Evolutionary conservation across 306 rosid species (phyloP).

Genomic region (Fagus sylvatica): DNA sequence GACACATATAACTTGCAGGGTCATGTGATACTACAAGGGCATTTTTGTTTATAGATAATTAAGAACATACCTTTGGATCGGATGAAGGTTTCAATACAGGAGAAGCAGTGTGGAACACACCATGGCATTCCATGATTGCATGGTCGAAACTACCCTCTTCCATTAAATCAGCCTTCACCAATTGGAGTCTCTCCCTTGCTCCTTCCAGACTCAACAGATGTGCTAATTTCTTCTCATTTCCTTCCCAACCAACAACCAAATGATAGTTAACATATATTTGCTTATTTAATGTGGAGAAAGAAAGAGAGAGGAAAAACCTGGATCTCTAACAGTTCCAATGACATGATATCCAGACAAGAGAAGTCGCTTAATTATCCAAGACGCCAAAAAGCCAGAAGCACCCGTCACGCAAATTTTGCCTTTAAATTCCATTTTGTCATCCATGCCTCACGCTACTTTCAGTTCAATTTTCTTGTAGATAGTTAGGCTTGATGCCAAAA

Average conservation of each 20-base stretch:
- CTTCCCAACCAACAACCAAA: constrained; percentile 23
- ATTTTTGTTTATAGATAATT: too few species aligned
- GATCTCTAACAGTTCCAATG: constrained; percentile 73
- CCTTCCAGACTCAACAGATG: constrained; percentile 85
- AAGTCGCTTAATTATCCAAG: constrained; percentile 77
- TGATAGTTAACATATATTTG: not conserved
- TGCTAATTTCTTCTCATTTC: constrained; percentile 58
- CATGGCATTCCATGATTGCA: constrained; percentile 75
- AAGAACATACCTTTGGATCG: constrained; percentile 63
- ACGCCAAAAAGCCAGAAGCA: constrained; percentile 85
- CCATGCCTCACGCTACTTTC: constrained; percentile 18
- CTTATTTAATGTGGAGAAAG: too few species aligned
- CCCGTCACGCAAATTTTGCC: constrained; percentile 84
- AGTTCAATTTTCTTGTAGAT: not conserved
- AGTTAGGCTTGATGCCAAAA: not conserved
- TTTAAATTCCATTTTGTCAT: constrained; percentile 35
- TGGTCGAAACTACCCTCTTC: constrained; percentile 76
- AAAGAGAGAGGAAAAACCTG: constrained; percentile 39
- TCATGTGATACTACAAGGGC: too few species aligned
- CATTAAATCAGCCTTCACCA: constrained; percentile 75
- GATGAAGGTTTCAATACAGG: constrained; percentile 64
- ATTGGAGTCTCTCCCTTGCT: constrained; percentile 65
- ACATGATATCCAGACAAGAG: constrained; percentile 77
- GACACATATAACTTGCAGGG: too few species aligned
- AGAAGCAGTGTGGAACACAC: constrained; percentile 90